phyloP scores from a whole-genome alignment of 331 rosid genomes.

The Cydonia oblonga region DNA sequence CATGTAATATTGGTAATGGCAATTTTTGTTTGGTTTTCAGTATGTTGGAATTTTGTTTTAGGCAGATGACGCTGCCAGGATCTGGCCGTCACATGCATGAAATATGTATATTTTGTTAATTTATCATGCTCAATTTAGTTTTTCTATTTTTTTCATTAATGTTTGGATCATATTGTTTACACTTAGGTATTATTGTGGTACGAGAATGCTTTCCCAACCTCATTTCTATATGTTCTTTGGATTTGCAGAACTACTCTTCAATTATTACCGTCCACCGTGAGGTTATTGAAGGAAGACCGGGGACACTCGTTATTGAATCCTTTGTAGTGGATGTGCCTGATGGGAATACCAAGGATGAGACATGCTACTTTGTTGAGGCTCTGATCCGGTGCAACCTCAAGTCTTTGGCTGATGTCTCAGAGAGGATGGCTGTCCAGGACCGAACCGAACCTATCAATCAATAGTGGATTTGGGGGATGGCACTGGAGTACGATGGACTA shows the following conservation, averaged over 20 bases:
- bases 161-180: not conserved
- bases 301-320: conserved; percentile 41
- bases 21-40: not conserved
- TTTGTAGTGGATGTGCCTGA: conserved; percentile 41
- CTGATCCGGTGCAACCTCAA: conserved; percentile 48
- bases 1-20: not conserved
- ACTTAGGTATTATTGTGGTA: not conserved
- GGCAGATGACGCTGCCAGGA: not conserved
- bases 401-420: conserved; percentile 42
- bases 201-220: not conserved
- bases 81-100: not conserved
- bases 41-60: no score
- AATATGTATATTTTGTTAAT: not conserved
- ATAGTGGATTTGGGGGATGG: conserved; percentile 25
- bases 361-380: conserved; percentile 44
- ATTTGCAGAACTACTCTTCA: conserved; percentile 42
- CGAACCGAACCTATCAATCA: conserved; percentile 39
- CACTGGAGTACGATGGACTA: conserved; percentile 27
- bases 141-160: not conserved
- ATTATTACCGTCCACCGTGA: conserved; percentile 37
- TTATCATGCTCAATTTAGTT: not conserved
- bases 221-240: conserved; percentile 1
- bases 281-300: conserved; percentile 41
- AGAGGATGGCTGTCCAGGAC: conserved; percentile 49
- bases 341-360: conserved; percentile 43